These are phyloP conservation scores for Agaricus subrufescens DNA, from an alignment of 768 basidiomycete genomes.

Conservation along the genomic window DNA sequence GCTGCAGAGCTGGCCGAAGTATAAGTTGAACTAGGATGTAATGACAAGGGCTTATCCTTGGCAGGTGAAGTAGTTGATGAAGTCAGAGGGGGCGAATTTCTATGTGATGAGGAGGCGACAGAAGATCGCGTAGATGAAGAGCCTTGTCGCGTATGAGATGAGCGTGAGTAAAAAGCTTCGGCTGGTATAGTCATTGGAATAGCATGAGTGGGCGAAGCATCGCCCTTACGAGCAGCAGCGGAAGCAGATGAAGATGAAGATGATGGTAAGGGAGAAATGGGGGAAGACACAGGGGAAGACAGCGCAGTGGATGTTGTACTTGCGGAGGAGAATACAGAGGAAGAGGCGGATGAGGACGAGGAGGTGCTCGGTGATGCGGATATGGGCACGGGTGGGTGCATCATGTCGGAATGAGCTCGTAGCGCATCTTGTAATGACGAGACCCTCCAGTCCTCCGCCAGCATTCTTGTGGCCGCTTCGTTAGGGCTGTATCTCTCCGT, in stretches of 20 bases:
- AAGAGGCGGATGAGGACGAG: conserved; percentile 1
- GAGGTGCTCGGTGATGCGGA: conserved; percentile 1
- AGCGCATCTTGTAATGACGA: conserved; percentile 8
- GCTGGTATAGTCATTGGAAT: conserved; percentile 8
- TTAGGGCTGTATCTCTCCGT: background rate
- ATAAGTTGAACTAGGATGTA: background rate
- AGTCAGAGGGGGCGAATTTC: background rate
- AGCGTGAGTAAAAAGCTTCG: conserved; percentile 9
- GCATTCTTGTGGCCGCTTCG: conserved; percentile 2
- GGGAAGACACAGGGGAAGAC: background rate
- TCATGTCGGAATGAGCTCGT: background rate
- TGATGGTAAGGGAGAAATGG: background rate
- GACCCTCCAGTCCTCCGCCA: conserved; percentile 8
- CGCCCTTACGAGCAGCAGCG: background rate
- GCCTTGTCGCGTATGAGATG: background rate
- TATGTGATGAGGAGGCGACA: background rate
- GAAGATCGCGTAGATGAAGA: conserved; percentile 1
- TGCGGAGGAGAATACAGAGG: conserved; percentile 5
- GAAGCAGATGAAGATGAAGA: conserved; percentile 2
- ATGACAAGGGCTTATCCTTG: background rate
- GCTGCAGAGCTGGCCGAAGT: conserved; percentile 8
- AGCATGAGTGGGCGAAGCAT: background rate
- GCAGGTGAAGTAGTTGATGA: background rate
- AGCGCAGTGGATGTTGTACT: background rate
- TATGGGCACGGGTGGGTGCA: background rate